phyloP scores from a whole-genome alignment of 352 stramenopile genomes.

The Saprolegnia diclina region DNA sequence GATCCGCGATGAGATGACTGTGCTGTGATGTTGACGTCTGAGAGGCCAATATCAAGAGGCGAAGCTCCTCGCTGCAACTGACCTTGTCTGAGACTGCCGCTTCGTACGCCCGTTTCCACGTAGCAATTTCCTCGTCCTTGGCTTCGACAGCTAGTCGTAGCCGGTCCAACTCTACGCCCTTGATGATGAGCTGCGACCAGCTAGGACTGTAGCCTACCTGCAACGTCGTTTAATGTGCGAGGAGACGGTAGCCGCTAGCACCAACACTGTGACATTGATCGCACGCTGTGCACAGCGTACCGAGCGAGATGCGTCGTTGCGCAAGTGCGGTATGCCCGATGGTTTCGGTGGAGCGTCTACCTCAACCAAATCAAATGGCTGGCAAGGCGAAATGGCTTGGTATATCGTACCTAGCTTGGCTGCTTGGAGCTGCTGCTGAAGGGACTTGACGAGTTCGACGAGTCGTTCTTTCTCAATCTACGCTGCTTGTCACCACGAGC shows the following conservation, averaged over 20 bases:
- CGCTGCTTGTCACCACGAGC: background rate
- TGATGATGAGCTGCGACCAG: background rate
- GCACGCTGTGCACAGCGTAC: background rate
- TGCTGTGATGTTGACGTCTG: background rate
- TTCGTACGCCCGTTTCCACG: conserved; percentile 25
- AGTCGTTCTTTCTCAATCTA: conserved; percentile 69
- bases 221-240: background rate
- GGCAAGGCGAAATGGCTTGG: too few relatives aligned
- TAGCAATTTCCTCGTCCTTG: conserved; percentile 58
- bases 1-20: conserved; percentile 16
- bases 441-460: conserved; percentile 39
- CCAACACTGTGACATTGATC: background rate
- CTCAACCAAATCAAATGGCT: background rate
- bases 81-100: background rate
- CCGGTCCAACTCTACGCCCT: conserved; percentile 33
- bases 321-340: conserved; percentile 4
- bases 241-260: conserved; percentile 22
- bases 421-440: conserved; percentile 62
- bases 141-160: conserved; percentile 39
- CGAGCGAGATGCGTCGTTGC: conserved; percentile 25
- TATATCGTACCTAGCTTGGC: conserved; percentile 39
- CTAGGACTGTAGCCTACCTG: background rate
- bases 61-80: background rate
- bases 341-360: background rate
- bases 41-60: background rate